Evolutionary conservation across 176 grass and related monocot genomes (phyloP).

Genomic region (Oryza meyeriana): DNA sequence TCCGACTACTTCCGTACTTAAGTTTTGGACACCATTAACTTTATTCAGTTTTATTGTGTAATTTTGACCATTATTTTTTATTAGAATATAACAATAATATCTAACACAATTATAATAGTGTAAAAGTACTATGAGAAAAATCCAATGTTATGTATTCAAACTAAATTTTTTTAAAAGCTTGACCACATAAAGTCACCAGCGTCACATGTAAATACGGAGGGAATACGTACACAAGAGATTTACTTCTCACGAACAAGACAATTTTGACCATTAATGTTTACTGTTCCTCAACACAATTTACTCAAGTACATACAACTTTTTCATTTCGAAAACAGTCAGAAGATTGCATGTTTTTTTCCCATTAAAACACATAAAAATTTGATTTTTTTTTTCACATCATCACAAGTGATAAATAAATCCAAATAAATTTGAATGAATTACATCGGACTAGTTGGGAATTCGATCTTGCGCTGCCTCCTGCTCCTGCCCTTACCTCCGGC

Average conservation of each 20-base stretch:
- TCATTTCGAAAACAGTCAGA: not conserved
- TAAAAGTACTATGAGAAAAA: no score
- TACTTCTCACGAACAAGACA: not conserved
- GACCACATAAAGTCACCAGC: no score
- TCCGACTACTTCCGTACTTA: no score
- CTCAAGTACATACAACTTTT: not conserved
- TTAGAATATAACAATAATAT: no score
- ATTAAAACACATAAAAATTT: not conserved
- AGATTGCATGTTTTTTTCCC: not conserved
- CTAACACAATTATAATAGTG: no score
- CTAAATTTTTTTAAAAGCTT: no score
- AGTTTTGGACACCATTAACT: no score
- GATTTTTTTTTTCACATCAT: not conserved
- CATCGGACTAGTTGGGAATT: not conserved
- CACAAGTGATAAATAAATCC: not conserved
- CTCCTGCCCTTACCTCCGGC: constrained; percentile 38
- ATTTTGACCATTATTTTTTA: no score
- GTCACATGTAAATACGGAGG: no score
- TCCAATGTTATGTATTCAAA: no score
- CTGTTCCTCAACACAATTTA: not conserved
- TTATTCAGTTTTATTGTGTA: no score
- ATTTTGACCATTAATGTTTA: not conserved
- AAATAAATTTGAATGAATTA: not conserved
- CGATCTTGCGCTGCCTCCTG: constrained; percentile 17
- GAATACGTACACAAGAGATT: no score